These are phyloP conservation scores for Steccherinum ochraceum DNA, from an alignment of 768 basidiomycete genomes.

Conservation along the genomic window DNA sequence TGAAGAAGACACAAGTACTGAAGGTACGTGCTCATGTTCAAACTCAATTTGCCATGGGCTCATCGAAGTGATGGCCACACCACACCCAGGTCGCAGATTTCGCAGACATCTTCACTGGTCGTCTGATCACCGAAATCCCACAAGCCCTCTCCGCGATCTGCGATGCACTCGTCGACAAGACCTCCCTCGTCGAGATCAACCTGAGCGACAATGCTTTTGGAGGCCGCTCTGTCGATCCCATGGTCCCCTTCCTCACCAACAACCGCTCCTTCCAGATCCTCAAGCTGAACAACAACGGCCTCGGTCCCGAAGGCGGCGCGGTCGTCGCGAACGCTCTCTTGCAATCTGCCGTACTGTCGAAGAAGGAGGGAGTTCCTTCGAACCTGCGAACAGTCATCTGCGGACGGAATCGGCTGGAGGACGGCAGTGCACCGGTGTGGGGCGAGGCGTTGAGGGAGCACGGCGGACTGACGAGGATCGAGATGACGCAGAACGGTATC, in stretches of 20 bases:
- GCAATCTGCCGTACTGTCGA: constrained; percentile 64
- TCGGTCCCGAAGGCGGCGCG: constrained; percentile 83
- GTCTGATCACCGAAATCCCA: constrained; percentile 93
- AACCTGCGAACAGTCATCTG: constrained; percentile 79
- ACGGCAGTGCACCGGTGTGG: constrained; percentile 79
- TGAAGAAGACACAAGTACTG: constrained; percentile 58
- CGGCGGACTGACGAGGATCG: constrained; percentile 73
- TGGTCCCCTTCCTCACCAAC: constrained; percentile 81
- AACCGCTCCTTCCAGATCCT: constrained; percentile 81
- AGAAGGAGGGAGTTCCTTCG: constrained; percentile 60
- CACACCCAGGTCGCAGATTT: constrained; percentile 79
- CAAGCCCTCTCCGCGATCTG: constrained; percentile 83
- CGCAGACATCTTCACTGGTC: constrained; percentile 96
- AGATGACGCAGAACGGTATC: constrained; percentile 98
- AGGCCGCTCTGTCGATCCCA: constrained; percentile 88
- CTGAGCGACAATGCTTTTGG: constrained; percentile 97
- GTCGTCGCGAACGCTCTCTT: constrained; percentile 81
- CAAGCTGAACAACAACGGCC: constrained; percentile 93
- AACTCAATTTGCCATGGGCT: neutral
- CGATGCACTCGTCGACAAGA: constrained; percentile 75
- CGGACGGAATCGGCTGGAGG: constrained; percentile 93
- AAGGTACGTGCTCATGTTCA: constrained; percentile 44
- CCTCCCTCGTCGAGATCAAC: constrained; percentile 79
- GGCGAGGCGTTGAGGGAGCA: constrained; percentile 86
- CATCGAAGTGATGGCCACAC: neutral